phyloP scores from a whole-genome alignment of 2,329 filamentous ascomycete genomes.

The Calonectria hawksworthii region DNA sequence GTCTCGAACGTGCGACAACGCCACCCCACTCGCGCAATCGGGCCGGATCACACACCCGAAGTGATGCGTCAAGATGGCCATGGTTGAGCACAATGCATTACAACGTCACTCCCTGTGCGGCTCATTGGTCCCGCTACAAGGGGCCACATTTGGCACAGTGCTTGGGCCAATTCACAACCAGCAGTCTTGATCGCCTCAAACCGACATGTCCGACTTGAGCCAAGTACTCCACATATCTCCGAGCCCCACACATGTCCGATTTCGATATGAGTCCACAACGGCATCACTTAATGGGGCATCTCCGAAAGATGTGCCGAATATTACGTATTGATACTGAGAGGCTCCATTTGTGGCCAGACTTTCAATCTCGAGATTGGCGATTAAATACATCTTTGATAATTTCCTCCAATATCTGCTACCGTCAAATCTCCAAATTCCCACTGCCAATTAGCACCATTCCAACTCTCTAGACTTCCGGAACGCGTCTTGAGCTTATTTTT shows the following conservation, averaged over 20 bases:
- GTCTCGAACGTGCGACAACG: neutral
- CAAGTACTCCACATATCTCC: neutral
- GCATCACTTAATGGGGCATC: neutral
- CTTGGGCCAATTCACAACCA: neutral
- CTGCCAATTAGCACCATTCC: neutral
- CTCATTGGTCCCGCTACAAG: neutral
- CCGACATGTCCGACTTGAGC: neutral
- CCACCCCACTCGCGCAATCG: neutral
- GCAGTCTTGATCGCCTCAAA: neutral
- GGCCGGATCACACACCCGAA: neutral
- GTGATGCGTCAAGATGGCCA: neutral
- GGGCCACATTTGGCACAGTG: neutral
- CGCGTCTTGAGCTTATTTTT: too few relatives aligned
- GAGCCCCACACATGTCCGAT: slow-evolving; percentile 2
- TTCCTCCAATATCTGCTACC: neutral
- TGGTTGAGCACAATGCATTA: neutral
- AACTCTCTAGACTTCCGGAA: neutral
- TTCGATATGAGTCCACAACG: neutral
- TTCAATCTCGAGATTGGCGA: neutral
- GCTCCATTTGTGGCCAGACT: neutral
- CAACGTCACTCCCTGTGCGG: neutral
- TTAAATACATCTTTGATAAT: neutral
- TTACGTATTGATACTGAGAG: neutral
- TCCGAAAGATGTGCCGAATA: neutral
- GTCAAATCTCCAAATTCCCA: neutral